Evolutionary conservation across 2,329 filamentous ascomycete species (phyloP).

Genomic region (Hypoxylon sp.): DNA sequence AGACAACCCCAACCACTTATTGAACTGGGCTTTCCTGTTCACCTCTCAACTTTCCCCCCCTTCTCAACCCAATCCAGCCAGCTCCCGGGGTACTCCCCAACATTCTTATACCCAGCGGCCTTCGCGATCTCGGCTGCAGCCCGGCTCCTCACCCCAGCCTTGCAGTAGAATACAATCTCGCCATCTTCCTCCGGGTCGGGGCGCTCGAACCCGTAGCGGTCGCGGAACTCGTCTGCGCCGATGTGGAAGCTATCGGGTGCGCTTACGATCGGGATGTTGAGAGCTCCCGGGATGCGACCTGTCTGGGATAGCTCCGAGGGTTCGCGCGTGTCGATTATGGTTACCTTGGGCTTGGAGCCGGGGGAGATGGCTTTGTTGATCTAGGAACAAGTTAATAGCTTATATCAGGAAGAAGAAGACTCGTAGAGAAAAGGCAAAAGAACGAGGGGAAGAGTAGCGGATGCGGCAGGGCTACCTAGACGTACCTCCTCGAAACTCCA

Average conservation of each 20-base stretch:
- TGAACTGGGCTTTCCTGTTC: constrained; percentile 34
- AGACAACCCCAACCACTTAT: background rate
- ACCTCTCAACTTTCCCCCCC: constrained; percentile 74
- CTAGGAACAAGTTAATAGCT: constrained; percentile 29
- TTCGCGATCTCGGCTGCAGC: constrained; percentile 83
- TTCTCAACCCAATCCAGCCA: constrained; percentile 87
- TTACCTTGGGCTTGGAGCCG: constrained; percentile 19
- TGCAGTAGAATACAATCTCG: constrained; percentile 90
- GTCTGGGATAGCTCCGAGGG: constrained; percentile 74
- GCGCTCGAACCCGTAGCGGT: constrained; percentile 83
- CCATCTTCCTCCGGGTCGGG: constrained; percentile 58
- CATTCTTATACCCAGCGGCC: constrained; percentile 80
- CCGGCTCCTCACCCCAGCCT: constrained; percentile 85
- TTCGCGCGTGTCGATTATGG: constrained; percentile 76
- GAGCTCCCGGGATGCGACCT: constrained; percentile 82
- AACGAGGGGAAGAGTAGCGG: constrained; percentile 3
- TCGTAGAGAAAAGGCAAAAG: background rate
- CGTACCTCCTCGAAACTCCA: constrained; percentile 55
- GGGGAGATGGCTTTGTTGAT: constrained; percentile 42
- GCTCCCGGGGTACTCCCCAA: constrained; percentile 81
- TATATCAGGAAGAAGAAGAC: background rate
- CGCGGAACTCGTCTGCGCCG: constrained; percentile 82
- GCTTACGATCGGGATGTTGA: constrained; percentile 86
- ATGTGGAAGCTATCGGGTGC: constrained; percentile 86
- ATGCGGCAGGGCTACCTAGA: constrained; percentile 1